Percentiles rank a stretch among this genome's conserved stretches.
Conservation (phyloP, 1,284 basidiomycete species). For the Austroboletus niveus region DNA sequence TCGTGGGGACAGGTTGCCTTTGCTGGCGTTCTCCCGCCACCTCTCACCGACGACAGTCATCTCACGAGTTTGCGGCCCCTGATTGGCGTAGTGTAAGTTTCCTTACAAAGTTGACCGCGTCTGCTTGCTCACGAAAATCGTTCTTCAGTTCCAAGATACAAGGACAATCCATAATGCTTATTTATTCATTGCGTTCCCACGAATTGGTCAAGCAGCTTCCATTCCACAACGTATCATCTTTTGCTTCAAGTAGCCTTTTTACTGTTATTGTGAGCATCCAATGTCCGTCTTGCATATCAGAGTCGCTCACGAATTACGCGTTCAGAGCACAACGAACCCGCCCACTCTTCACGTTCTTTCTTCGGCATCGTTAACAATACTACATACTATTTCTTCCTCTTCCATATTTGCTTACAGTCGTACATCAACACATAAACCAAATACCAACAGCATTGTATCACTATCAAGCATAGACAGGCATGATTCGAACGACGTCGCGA, state of each 20-base stretch:
- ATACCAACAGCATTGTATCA: slow-evolving; percentile 39
- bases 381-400: slow-evolving; percentile 51
- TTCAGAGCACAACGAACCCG: slow-evolving; percentile 57
- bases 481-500: slow-evolving; percentile 17
- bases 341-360: slow-evolving; percentile 57
- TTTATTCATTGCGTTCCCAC: slow-evolving; percentile 63
- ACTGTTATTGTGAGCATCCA: slow-evolving; percentile 55
- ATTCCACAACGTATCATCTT: slow-evolving; percentile 44
- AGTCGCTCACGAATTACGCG: slow-evolving; percentile 1
- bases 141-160: slow-evolving; percentile 23
- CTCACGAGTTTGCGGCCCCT: slow-evolving; percentile 43
- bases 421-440: slow-evolving; percentile 33
- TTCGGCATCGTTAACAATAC: slow-evolving; percentile 46
- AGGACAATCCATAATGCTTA: slow-evolving; percentile 39
- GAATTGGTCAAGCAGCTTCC: slow-evolving; percentile 49
- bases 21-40: slow-evolving; percentile 46
- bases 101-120: slow-evolving; percentile 3
- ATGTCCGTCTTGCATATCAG: not conserved
- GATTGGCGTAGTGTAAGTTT: slow-evolving; percentile 57
- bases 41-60: slow-evolving; percentile 27
- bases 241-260: slow-evolving; percentile 50
- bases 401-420: slow-evolving; percentile 37
- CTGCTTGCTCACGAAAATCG: slow-evolving; percentile 4
- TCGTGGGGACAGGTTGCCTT: slow-evolving; percentile 41
- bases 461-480: slow-evolving; percentile 34